phyloP scores from a whole-genome alignment of 345 rosid species.

The Diplotaxis tenuifolia region DNA sequence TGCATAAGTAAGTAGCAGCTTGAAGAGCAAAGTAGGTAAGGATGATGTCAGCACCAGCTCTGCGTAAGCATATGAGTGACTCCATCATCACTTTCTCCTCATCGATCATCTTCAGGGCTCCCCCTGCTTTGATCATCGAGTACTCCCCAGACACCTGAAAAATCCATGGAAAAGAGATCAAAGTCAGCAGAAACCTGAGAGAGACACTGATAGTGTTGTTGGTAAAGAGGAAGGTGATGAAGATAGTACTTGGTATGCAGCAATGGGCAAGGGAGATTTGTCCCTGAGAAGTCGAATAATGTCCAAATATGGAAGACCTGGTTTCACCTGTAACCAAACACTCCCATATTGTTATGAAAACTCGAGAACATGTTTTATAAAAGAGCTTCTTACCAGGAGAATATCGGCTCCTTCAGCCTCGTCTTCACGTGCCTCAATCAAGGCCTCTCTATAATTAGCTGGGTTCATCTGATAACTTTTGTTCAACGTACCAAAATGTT shows the following conservation, averaged over 20 bases:
- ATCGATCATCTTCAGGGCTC: slow-evolving; percentile 88
- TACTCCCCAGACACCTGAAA: slow-evolving; percentile 65
- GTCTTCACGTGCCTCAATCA: slow-evolving; percentile 78
- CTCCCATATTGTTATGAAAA: not conserved
- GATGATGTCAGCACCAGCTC: slow-evolving; percentile 92
- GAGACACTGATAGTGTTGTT: not conserved
- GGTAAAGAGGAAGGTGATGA: not conserved
- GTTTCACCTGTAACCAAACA: slow-evolving; percentile 65
- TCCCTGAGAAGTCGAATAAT: slow-evolving; percentile 86
- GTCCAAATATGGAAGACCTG: slow-evolving; percentile 96
- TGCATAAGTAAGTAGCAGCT: slow-evolving; percentile 82
- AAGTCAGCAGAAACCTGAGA: not conserved
- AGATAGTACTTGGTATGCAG: slow-evolving; percentile 77
- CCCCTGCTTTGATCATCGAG: slow-evolving; percentile 96
- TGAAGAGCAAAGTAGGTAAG: slow-evolving; percentile 90
- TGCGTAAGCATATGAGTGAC: slow-evolving; percentile 80
- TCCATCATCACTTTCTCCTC: slow-evolving; percentile 98
- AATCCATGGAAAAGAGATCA: not conserved
- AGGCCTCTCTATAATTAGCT: slow-evolving; percentile 88
- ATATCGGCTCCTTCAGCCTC: slow-evolving; percentile 98
- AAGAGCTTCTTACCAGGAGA: slow-evolving; percentile 53
- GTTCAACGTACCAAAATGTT: slow-evolving; percentile 26
- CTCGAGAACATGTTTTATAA: not conserved
- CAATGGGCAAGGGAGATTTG: slow-evolving; percentile 76
- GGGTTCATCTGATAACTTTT: slow-evolving; percentile 98